Evolutionary conservation across 768 basidiomycete species (phyloP), one percentile per base, ranked within the genome.

Genomic region (Agrocybe chaxingu): DNA sequence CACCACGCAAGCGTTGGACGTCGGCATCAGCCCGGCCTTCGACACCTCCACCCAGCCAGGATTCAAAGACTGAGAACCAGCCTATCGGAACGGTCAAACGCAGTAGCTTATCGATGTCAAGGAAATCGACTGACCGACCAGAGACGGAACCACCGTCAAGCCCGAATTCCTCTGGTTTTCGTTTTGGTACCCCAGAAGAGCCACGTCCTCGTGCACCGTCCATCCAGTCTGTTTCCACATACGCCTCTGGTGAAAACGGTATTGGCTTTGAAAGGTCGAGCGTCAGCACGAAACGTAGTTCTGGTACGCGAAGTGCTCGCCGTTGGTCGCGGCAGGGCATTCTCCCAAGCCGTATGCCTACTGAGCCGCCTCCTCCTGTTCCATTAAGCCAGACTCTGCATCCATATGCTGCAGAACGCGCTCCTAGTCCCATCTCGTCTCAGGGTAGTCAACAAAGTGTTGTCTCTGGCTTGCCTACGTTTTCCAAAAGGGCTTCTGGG

Each of bases 241-340:
- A 66, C 19, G 77, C 73, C 7, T 77, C 77, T 2, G 64, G 53
- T 9, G 76, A 76, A 9, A 67, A 67, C 40, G 57, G 58, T 1
- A 44, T 57, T 13, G 65, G 64, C 51, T 45, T 60, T 19, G 75
- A 76, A 40, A 63, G 65, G 36, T 70, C 72, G 8, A 76, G 69
- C 53, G 61, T 65, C 8, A 73, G 71, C 48, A 69, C 70, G 12
- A 65, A 65, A 47, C 57, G 66, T 16, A 69, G 64, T 44, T 65
- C 66, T 7, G 59, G 62, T 8, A 66, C 65, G 32, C 70, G 69
- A 54, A 66, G 62, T 51, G 60, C 62, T 31, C 74, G 72, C 47
- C 69, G 81, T 45, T 82, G 82, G 81, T 83, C 82, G 34, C 71
- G 78, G 45, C 80, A 78, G 54, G 72, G 73, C 10, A 59, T 60